Evolutionary conservation across 2,329 filamentous ascomycete species (phyloP), one percentile per base, ranked within the genome.

Genomic region (Plectosphaerella plurivora): DNA sequence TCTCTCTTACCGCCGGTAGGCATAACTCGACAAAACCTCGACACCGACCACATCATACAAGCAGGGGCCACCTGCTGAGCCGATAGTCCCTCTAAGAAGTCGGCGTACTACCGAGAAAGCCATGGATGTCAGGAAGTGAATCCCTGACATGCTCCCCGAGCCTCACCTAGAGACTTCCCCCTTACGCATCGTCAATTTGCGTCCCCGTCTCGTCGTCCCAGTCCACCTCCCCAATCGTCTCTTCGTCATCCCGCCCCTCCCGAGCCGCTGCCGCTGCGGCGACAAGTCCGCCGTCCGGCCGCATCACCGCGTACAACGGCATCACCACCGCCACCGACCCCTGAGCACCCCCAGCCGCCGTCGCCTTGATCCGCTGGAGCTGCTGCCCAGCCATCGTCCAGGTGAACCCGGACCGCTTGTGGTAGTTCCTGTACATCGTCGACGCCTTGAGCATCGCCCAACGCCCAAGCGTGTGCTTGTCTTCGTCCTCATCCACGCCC

Each of bases 381-480:
- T 82, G 78, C 1, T 63, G 65, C 0, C 79, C 79, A 0, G 73
- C 73, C 54, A 82, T 69, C 11, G 62, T 63, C 76, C 77, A 83
- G 1, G 68, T 60, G 50, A 82, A 74, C 0, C 42, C 52, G 1
- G 49, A 53, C 0, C 4, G 53, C 0, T 54, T 49, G 56, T 71
- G 67, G 36, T 65, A 69, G n/a, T 66, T 41, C 42, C 71, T 72
- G 60, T 79, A 82, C 4, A 70, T 63, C 4, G 66, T 66, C 1
- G 78, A 80, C 0, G 79, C 80, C 53, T 79, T 78, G 15, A 82
- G 63, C 3, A 79, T 61, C 3, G 71, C 68, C 78, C 78, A 83
- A 4, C 57, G 61, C 28, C 28, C 28, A 12, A 10, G 11, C 28
- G 28, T 4, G 11, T 33, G 8, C 28, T 33, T 12, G 28, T 33